Evolutionary conservation across 805 yeast genomes (phyloP).

Genomic region (Ascoidea tarda): DNA sequence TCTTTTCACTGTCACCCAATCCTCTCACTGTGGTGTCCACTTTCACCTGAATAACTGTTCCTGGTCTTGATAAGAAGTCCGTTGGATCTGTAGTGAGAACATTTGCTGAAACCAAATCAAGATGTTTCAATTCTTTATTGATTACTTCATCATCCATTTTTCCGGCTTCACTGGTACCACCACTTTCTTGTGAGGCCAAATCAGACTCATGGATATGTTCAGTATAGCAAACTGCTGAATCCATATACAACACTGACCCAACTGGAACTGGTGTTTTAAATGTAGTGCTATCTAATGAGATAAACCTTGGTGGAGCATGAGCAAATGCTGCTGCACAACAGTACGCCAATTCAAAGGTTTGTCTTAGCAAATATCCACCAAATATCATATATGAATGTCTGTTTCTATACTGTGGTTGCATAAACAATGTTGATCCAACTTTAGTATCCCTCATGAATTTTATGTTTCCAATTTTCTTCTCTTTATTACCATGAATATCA

Average conservation of each 20-base stretch:
- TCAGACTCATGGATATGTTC: slow-evolving; percentile 47
- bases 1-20: slow-evolving; percentile 43
- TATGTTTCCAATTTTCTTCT: slow-evolving; percentile 34
- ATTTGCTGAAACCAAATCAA: slow-evolving; percentile 47
- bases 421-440: slow-evolving; percentile 64
- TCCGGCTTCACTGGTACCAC: neutral
- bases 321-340: slow-evolving; percentile 87
- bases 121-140: slow-evolving; percentile 23
- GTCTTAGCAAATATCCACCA: slow-evolving; percentile 89
- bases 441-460: slow-evolving; percentile 56
- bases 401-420: slow-evolving; percentile 96
- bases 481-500: slow-evolving; percentile 8
- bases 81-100: slow-evolving; percentile 30
- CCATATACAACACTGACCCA: slow-evolving; percentile 75
- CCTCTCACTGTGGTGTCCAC: slow-evolving; percentile 72
- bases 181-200: neutral
- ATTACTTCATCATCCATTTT: neutral
- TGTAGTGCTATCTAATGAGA: slow-evolving; percentile 80
- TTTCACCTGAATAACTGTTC: slow-evolving; percentile 79
- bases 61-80: slow-evolving; percentile 59
- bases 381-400: slow-evolving; percentile 89
- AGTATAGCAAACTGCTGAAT: slow-evolving; percentile 75
- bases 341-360: slow-evolving; percentile 86
- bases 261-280: slow-evolving; percentile 94
- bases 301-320: slow-evolving; percentile 74